These are phyloP conservation scores for Colletotrichum lupini DNA, from an alignment of 2,329 filamentous ascomycete species.

Conservation along the genomic window DNA sequence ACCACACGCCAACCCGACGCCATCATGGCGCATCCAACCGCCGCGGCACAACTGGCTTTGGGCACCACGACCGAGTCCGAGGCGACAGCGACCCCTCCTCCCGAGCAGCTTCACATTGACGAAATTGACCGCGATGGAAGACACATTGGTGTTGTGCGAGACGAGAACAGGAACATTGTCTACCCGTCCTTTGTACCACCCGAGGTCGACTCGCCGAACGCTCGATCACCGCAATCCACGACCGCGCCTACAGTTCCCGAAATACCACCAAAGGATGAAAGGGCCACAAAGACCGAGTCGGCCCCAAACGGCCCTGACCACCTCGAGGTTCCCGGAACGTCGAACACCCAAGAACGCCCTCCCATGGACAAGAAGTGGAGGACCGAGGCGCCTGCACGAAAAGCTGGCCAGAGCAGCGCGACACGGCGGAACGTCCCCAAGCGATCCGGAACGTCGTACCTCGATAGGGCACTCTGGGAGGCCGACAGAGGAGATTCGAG, in stretches of 20 bases:
- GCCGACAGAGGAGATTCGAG: constrained; percentile 35
- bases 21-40: constrained; percentile 28
- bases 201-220: constrained; percentile 36
- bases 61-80: constrained; percentile 22
- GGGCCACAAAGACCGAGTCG: constrained; percentile 28
- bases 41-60: constrained; percentile 19
- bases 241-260: not conserved
- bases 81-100: constrained; percentile 25
- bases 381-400: constrained; percentile 37
- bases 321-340: not conserved
- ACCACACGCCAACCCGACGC: constrained; percentile 1
- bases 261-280: not conserved
- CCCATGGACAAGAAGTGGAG: constrained; percentile 37
- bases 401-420: constrained; percentile 28
- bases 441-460: constrained; percentile 43
- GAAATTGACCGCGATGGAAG: constrained; percentile 41
- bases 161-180: constrained; percentile 43
- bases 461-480: constrained; percentile 43
- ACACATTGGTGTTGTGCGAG: constrained; percentile 44
- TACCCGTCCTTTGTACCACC: constrained; percentile 48
- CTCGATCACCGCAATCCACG: not conserved
- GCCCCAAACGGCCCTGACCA: constrained; percentile 27
- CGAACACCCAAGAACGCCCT: constrained; percentile 24
- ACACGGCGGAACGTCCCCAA: constrained; percentile 35
- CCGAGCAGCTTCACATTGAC: constrained; percentile 41